Evolutionary conservation across 179 eudicot genomes (phyloP).

Genomic region (Silene coronaria): DNA sequence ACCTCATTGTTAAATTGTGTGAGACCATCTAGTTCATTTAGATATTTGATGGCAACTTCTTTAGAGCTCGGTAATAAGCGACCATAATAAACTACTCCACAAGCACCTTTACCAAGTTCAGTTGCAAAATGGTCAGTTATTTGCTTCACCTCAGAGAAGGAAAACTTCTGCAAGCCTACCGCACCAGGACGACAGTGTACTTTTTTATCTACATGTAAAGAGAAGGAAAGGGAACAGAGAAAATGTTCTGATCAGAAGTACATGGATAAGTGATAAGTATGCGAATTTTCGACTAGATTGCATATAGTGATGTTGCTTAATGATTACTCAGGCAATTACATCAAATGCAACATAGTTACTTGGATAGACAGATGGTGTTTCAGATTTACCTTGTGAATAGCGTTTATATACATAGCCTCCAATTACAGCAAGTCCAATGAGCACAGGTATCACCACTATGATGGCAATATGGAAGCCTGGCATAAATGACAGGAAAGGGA

Average conservation of each 20-base stretch:
- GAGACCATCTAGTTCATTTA: not conserved
- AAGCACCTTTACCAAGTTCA: conserved; percentile 9
- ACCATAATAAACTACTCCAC: conserved; percentile 10
- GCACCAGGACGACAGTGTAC: not conserved
- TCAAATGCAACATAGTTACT: not conserved
- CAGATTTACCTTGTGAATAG: not conserved
- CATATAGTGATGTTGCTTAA: too few species aligned
- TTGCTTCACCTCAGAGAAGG: not conserved
- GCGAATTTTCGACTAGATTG: too few species aligned
- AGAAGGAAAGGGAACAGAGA: too few species aligned
- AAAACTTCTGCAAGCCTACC: not conserved
- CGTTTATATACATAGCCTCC: not conserved
- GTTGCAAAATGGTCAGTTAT: not conserved
- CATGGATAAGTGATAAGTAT: too few species aligned
- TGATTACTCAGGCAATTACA: too few species aligned
- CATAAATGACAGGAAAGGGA: not conserved
- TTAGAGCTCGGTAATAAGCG: not conserved
- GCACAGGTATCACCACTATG: not conserved
- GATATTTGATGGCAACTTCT: conserved; percentile 4
- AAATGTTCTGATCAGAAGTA: too few species aligned
- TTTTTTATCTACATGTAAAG: too few species aligned
- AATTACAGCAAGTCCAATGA: not conserved
- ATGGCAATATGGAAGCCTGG: not conserved
- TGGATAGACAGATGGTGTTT: not conserved
- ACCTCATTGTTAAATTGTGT: conserved; percentile 18